Base-by-base conservation (phyloP, 441 rosid species). In the Hypseocharis bilobata region DNA sequence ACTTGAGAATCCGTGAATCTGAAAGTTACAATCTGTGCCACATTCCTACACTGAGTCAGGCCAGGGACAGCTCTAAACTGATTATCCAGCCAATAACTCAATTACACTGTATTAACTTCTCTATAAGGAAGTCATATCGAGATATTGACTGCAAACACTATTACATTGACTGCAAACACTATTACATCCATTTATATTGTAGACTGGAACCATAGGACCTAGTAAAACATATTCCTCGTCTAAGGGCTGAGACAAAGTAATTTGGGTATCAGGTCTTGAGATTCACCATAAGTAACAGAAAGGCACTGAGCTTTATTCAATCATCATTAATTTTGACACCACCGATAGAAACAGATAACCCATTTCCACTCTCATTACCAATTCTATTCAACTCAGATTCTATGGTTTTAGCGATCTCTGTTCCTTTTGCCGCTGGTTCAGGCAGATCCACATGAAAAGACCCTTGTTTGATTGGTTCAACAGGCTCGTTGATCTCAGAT, bases 361-460 rank as follows among this genome's bases (percentile, higher is more conserved):
- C 78, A 42, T 65, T 47, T n/a, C 68, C 71, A 42, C 26, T 80
- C 29, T 77, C 70, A 60, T 81, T 81, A 72, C 72, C 87, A 19
- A 86, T 58, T 82, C 86, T 88, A 22, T 84, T 89, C 29, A 89
- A 67, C 76, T 89, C 89, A 0, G 94, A 86, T 72, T 88, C 96
- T 3, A 92, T 81, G 58, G 82, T 86, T 78, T 75, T 84, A 5
- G 83, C 91, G 40, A 89, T 86, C 77, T 84, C 84, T 1, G 69
- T 70, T 61, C 82, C 88, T 70, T 81, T 86, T 22, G 80, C 72
- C 28, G 80, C 84, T 44, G 87, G 80, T 69, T 86, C 89, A 10
- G 98, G 96, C 25, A 88, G 73, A 68, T 78, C 76, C 10, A 92
- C 92, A 68, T 92, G 97, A 78, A 92, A 81, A 17, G 97, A 90